phyloP scores from a whole-genome alignment of 1,284 basidiomycete species.

The Neotropicomus parvogracilis region DNA sequence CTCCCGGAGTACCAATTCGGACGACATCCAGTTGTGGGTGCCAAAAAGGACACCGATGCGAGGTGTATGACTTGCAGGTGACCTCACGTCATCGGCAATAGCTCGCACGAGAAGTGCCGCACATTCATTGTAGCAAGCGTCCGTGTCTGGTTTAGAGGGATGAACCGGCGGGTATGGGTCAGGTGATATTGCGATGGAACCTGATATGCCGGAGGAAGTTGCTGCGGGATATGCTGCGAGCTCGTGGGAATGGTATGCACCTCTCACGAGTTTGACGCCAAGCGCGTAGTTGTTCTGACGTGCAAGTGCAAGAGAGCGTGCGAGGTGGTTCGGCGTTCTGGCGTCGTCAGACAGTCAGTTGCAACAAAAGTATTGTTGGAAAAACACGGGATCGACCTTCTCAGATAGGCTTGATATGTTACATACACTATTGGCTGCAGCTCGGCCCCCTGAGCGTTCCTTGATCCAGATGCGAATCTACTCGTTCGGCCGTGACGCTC shows the following conservation, averaged over 20 bases:
- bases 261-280: constrained; percentile 92
- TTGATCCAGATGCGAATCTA: constrained; percentile 4
- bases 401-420: constrained; percentile 85
- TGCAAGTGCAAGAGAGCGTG: constrained; percentile 67
- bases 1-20: constrained; percentile 57
- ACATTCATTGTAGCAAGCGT: constrained; percentile 75
- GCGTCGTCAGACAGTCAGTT: not conserved
- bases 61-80: constrained; percentile 27
- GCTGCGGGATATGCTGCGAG: constrained; percentile 44
- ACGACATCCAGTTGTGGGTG: constrained; percentile 79
- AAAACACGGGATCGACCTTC: constrained; percentile 44
- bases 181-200: constrained; percentile 47
- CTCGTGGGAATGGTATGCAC: constrained; percentile 88
- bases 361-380: too few species aligned
- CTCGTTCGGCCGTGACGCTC: not conserved
- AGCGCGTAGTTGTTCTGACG: constrained; percentile 70
- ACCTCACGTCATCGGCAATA: constrained; percentile 36
- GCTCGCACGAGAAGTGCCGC: constrained; percentile 59
- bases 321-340: constrained; percentile 69
- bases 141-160: constrained; percentile 70
- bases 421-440: constrained; percentile 71
- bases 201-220: constrained; percentile 8
- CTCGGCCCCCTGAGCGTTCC: constrained; percentile 3
- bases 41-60: constrained; percentile 76
- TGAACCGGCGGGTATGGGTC: constrained; percentile 66